Base-by-base conservation (phyloP, 2,329 filamentous ascomycete species). In the Talaromyces sp. region DNA sequence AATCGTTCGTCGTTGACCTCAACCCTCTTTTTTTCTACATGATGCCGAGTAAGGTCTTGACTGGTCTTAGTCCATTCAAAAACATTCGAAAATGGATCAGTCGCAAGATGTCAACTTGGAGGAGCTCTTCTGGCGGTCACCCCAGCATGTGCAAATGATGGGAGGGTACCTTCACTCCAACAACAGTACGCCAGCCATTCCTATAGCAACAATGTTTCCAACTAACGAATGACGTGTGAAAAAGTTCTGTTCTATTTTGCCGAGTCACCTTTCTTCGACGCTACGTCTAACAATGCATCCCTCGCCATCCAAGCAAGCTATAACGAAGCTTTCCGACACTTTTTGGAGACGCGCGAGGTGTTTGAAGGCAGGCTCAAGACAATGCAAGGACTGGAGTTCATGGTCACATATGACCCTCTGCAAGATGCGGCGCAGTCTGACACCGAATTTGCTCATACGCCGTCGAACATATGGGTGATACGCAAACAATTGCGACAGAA, bases 191-290 rank as follows among this genome's bases (percentile, higher is more conserved):
- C 55, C 24, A 49, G 13, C 31, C 10, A 21, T 29, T 32, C 13
- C 35, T 31, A 32, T 13, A 10, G n/a, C 10, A 11, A 10, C 8
- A 21, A 27, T n/a, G 29, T 27, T 9, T 43, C 32, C 21, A n/a
- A 19, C 46, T 32, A 7, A 31, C 24, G 26, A 56, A 46, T 57
- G 5, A 32, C 3, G 13, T 32, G 19, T 32, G 19, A 10, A 21
- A 27, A 31, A 84, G 79, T 88, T 50, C 80, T 86, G 58, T 84
- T 82, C 68, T 88, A 88, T 72, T 86, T 88, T 69, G 78, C 79
- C 60, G 78, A 82, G 65, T 86, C 84, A 1, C 84, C 83, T n/a
- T 88, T 86, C 76, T 87, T 85, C 71, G 85, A 88, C 63, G 73
- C 76, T 26, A 81, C 78, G 14, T 85, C 82, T 62, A 86, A 86